Base-by-base conservation (phyloP, 2,329 filamentous ascomycete species). In the Mycosphaerella arachidis region DNA sequence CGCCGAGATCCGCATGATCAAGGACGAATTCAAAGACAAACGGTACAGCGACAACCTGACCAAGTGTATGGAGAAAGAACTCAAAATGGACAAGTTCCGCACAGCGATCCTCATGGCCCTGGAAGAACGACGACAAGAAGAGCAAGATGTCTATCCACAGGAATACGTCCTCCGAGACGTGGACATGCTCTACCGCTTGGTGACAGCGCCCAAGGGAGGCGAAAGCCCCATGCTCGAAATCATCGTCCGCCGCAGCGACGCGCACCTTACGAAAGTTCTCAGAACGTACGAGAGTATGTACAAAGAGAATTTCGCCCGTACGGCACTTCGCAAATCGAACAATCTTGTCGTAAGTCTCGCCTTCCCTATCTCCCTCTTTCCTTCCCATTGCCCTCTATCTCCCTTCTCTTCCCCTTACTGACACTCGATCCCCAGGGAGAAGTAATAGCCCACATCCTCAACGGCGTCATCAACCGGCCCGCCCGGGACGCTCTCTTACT, bases 71-170 rank as follows among this genome's bases (percentile, higher is more conserved):
- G 88, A 89, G 72, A 90, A 88, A 53, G 94, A 99, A 76, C 81
- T 99, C 40, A 93, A 92, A 70, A 91, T 94, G 64, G 92, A 97
- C 76, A 97, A 97, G 76, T 99, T 97, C 78, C 92, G 96, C 63
- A 88, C 86, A 64, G 92, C 92, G 0, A 86, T 99, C 4, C 72
- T 97, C 60, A 81, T 92, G 71, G 91, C 90, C 6, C 81, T 99
- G 0, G 91, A 96, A 59, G 92, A 89, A 73, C 80, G 85, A 58
- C 79, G 92, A 10, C 94, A 96, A 84, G 89, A 94, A 66, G 92
- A 97, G 65, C 81, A 79, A 20, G 88, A 92, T 53, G 67, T 74
- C 0, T 80, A 77, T 71, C 80, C 82, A 0, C 65, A 87, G 6
- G 87, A 93, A 66, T 77, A 80, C 58, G 65, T 76, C 12, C 73